phyloP scores from a whole-genome alignment of 345 rosid species.

The Sonneratia alba region DNA sequence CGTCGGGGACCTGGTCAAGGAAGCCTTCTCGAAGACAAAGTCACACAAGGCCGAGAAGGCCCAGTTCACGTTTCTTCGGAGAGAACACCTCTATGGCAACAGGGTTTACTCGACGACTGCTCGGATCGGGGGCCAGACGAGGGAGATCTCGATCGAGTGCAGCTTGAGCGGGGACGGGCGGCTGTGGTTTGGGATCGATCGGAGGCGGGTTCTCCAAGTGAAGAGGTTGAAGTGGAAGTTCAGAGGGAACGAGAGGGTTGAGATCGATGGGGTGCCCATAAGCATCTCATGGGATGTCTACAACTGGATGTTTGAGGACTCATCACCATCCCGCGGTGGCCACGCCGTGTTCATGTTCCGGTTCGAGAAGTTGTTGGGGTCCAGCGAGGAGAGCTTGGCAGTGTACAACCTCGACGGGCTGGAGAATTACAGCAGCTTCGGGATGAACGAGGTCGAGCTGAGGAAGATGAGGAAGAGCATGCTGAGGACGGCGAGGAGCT shows the following conservation, averaged over 20 bases:
- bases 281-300: constrained; percentile 95
- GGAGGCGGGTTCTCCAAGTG: constrained; percentile 45
- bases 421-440: constrained; percentile 19
- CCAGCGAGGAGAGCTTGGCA: constrained; percentile 7
- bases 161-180: constrained; percentile 45
- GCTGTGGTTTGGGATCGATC: constrained; percentile 52
- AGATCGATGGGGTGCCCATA: constrained; percentile 55
- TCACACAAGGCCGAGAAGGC: constrained; percentile 22
- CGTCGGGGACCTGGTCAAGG: constrained; percentile 58
- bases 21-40: constrained; percentile 51
- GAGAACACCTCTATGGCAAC: constrained; percentile 71
- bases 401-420: background rate
- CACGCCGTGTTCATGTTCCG: constrained; percentile 82
- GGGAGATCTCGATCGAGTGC: constrained; percentile 67
- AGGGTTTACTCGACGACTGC: constrained; percentile 55
- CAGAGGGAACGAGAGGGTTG: constrained; percentile 74
- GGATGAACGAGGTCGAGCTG: constrained; percentile 57
- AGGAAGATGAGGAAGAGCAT: constrained; percentile 69
- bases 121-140: constrained; percentile 59
- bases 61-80: constrained; percentile 54
- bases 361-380: constrained; percentile 44
- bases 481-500: constrained; percentile 53
- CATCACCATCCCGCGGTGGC: constrained; percentile 12
- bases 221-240: constrained; percentile 89
- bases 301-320: constrained; percentile 71